Percentiles rank a stretch among this genome's conserved stretches.
Conservation (phyloP, 73 alveolate species). For the Paramecium pentaurelia region DNA sequence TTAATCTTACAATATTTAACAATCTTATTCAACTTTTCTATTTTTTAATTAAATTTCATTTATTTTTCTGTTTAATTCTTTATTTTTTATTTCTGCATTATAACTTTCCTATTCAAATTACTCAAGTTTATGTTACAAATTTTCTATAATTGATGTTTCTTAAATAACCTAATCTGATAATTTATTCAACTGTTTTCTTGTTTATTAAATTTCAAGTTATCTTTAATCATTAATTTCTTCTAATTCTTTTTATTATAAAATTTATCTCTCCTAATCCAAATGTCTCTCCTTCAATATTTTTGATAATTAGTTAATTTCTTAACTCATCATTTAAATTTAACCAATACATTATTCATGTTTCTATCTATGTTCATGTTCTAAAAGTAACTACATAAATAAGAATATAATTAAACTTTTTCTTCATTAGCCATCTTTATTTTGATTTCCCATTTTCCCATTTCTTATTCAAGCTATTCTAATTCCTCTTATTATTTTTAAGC, state of each 20-base stretch:
- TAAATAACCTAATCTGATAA: background rate
- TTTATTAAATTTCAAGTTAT: background rate
- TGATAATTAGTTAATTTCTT: background rate
- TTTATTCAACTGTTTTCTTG: background rate
- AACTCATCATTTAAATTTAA: background rate
- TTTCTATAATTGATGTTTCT: background rate
- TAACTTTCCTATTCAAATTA: background rate
- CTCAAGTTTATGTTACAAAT: background rate
- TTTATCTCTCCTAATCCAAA: background rate
- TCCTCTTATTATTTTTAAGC: background rate
- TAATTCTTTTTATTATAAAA: background rate
- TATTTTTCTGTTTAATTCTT: background rate
- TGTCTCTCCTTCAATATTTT: background rate
- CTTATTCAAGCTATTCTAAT: background rate
- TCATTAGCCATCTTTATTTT: background rate
- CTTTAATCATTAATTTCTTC: conserved; percentile 14
- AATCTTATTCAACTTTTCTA: background rate
- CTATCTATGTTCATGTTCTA: background rate
- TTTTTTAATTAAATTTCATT: background rate
- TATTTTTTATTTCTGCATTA: background rate
- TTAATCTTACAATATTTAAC: background rate
- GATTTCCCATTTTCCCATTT: conserved; percentile 12
- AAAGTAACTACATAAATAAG: background rate
- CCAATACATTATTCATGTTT: background rate
- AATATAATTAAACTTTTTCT: background rate